Conservation (phyloP, 768 basidiomycete genomes). For the Agaricus subrufescens region DNA sequence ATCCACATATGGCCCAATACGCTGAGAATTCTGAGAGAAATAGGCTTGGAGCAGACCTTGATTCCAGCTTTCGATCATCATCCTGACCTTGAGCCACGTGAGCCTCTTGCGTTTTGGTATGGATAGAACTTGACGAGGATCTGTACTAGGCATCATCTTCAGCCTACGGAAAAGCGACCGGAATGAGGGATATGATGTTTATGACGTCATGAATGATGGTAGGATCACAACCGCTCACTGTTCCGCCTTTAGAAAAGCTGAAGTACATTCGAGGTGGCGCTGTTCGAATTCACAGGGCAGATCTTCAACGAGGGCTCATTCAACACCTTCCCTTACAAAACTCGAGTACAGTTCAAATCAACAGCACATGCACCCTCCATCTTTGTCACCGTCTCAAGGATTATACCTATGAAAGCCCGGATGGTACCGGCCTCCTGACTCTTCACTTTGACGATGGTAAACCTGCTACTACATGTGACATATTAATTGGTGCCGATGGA, state of each 20-base stretch:
- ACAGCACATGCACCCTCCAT: constrained; percentile 17
- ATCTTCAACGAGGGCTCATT: constrained; percentile 40
- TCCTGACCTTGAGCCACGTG: constrained; percentile 13
- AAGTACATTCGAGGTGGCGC: constrained; percentile 17
- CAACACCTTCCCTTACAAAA: constrained; percentile 22
- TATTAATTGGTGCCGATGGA: constrained; percentile 38
- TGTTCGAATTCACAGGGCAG: constrained; percentile 34
- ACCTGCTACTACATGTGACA: constrained; percentile 22
- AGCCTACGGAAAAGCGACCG: constrained; percentile 28
- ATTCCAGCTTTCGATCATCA: constrained; percentile 10
- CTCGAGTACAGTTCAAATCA: neutral
- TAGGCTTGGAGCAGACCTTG: constrained; percentile 12
- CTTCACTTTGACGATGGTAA: constrained; percentile 20
- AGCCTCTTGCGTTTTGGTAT: neutral
- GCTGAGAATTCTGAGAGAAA: constrained; percentile 12
- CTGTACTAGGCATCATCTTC: neutral
- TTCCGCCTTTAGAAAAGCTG: neutral
- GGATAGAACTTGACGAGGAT: neutral
- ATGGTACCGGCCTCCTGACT: constrained; percentile 1
- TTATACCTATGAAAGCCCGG: constrained; percentile 16
- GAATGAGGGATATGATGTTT: constrained; percentile 21
- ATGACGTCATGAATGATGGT: constrained; percentile 22
- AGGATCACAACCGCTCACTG: neutral
- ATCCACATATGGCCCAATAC: constrained; percentile 30
- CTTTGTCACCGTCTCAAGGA: constrained; percentile 36